phyloP scores from a whole-genome alignment of 2,329 filamentous ascomycete species.

The Reticulascus tulasneorum region DNA sequence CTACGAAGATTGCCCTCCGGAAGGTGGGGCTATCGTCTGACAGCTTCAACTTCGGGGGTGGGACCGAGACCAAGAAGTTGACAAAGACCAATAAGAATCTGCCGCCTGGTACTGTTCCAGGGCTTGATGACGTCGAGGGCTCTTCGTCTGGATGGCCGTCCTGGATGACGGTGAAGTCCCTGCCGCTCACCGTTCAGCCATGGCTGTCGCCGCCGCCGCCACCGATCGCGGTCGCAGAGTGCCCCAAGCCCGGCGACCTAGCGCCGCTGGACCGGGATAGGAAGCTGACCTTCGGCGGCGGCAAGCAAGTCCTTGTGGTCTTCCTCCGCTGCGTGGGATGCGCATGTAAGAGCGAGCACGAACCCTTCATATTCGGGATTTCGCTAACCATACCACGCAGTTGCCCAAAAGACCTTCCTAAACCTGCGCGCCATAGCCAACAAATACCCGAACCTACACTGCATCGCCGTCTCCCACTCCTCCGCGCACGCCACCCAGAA shows the following conservation, averaged over 20 bases:
- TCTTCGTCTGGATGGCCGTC: constrained; percentile 31
- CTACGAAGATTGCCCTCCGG: constrained; percentile 55
- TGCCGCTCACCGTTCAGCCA: constrained; percentile 49
- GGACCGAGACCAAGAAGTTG: constrained; percentile 26
- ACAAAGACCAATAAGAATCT: constrained; percentile 22
- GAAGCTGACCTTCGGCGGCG: constrained; percentile 38
- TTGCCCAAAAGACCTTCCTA: constrained; percentile 55
- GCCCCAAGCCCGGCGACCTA: constrained; percentile 44
- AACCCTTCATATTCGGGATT: not conserved
- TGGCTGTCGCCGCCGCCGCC: constrained; percentile 50
- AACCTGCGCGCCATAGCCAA: constrained; percentile 51
- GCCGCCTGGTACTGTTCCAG: constrained; percentile 20
- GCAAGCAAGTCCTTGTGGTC: constrained; percentile 42
- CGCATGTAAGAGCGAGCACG: constrained; percentile 45
- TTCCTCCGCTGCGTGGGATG: constrained; percentile 54
- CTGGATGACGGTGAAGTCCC: constrained; percentile 47
- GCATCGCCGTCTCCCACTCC: constrained; percentile 57
- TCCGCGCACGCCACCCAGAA: constrained; percentile 51
- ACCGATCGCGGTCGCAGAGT: constrained; percentile 39
- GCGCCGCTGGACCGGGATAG: constrained; percentile 44
- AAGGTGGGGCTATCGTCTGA: constrained; percentile 52
- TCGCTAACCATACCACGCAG: constrained; percentile 22
- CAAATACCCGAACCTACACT: constrained; percentile 46
- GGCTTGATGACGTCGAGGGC: constrained; percentile 22
- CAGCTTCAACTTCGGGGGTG: constrained; percentile 36